These are phyloP conservation scores for Coemansia sp. DNA, from an alignment of 192 early-diverging fungal species.

Conservation along the genomic window DNA sequence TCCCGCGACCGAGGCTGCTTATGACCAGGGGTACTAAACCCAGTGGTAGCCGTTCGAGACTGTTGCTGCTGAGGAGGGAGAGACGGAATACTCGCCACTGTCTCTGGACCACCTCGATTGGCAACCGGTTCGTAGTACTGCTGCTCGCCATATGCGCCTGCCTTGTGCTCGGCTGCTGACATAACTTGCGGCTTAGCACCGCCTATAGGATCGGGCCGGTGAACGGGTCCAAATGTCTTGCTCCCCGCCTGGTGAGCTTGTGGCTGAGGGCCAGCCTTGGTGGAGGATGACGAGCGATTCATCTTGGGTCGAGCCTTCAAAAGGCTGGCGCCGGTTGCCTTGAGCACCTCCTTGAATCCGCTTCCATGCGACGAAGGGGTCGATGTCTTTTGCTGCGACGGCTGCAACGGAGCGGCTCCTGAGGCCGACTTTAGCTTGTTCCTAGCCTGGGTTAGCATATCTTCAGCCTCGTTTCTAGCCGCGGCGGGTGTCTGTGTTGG, in stretches of 20 bases:
- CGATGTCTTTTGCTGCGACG: conserved; percentile 2
- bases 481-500: neutral
- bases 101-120: neutral
- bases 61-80: conserved; percentile 13
- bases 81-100: conserved; percentile 9
- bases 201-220: conserved; percentile 27
- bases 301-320: conserved; percentile 40
- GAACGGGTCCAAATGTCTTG: conserved; percentile 25
- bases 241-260: conserved; percentile 1
- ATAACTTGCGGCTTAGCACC: neutral
- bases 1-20: conserved; percentile 56
- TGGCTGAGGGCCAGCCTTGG: conserved; percentile 16
- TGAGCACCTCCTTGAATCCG: conserved; percentile 50
- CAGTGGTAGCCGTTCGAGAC: conserved; percentile 14
- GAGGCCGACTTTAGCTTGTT: conserved; percentile 32
- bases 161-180: conserved; percentile 24
- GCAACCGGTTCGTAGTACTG: conserved; percentile 7
- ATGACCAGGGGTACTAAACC: conserved; percentile 31
- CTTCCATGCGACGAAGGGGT: neutral
- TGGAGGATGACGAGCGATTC: conserved; percentile 38
- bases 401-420: neutral
- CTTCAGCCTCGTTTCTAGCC: conserved; percentile 29
- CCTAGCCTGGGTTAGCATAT: conserved; percentile 37
- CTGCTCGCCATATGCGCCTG: conserved; percentile 9
- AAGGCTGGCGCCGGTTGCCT: conserved; percentile 48